phyloP scores from a whole-genome alignment of 2,329 filamentous ascomycete genomes.

The Fusarium oxysporum region DNA sequence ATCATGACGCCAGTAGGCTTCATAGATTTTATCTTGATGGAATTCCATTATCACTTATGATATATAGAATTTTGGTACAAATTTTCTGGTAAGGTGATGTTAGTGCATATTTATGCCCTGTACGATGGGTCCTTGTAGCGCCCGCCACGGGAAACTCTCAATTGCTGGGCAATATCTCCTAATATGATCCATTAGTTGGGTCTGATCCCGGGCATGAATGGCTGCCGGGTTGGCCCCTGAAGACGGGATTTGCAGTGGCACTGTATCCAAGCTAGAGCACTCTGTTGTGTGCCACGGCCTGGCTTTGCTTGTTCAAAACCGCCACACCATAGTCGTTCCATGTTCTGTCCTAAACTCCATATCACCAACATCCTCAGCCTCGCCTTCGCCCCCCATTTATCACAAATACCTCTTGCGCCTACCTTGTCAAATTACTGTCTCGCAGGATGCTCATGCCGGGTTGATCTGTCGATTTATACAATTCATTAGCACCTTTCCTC shows the following conservation, averaged over 20 bases:
- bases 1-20: conserved; percentile 7
- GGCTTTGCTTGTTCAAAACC: conserved; percentile 24
- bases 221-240: conserved; percentile 2
- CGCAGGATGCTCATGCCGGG: background rate
- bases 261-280: background rate
- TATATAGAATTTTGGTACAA: background rate
- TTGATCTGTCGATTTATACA: conserved; percentile 20
- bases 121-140: conserved; percentile 8
- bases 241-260: conserved; percentile 1
- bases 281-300: conserved; percentile 13
- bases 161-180: conserved; percentile 1
- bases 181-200: conserved; percentile 2
- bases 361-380: conserved; percentile 33
- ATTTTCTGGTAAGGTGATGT: conserved; percentile 3
- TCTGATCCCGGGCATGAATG: background rate
- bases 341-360: conserved; percentile 21
- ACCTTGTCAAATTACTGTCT: background rate
- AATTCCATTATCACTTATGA: conserved; percentile 13
- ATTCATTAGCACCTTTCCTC: conserved; percentile 34
- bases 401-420: conserved; percentile 5
- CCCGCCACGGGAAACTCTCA: conserved; percentile 21
- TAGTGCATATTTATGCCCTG: conserved; percentile 11
- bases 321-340: conserved; percentile 27
- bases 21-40: conserved; percentile 2
- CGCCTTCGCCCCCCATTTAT: conserved; percentile 5